Base-by-base conservation (phyloP, 306 rosid genomes). In the Cucumis melo region DNA sequence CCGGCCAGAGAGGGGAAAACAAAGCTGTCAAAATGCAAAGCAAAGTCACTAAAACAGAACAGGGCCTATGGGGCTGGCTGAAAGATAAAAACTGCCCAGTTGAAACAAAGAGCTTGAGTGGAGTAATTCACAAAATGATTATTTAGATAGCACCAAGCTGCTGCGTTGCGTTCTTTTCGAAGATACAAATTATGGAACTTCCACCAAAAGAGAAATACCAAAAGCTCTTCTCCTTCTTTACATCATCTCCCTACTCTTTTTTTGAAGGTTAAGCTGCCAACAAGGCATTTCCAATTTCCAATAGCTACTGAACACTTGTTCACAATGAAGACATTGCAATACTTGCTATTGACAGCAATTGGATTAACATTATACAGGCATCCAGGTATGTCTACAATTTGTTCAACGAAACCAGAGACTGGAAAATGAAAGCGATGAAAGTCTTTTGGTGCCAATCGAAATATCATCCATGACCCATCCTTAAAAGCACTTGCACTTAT, bases 141-240 rank as follows among this genome's bases (percentile, higher is more conserved):
- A 3, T 27, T 27, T 27, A 27, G 29, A 27, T 2, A 27, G 29
- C 29, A 27, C 29, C 29, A 27, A 27, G 29, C 2, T 27, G 29
- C 29, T 27, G 29, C 29, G 29, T 1, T 27, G 29, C 29, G 29
- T 27, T 27, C 29, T 27, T 88, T 84, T 88, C 91, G 12, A 94
- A 91, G 77, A 90, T n/a, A n/a, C 89, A 70, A 63, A 94, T 91
- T 41, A 91, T 96, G 14, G 98, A 91, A 88, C 98, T 94, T 84
- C 98, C 98, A 58, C 98, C 96, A 67, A 94, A 94, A 55, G 97
- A 91, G 88, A 94, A 94, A 83, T 91, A 91, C 82, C 98, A 97
- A 66, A 94, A 94, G 97, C 98, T 94, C 96, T 19, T 94, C 98
- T n/a, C 98, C 87, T 94, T 94, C 87, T 89, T 87, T 77, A 94